Percentiles rank a stretch among this genome's conserved stretches.
Conservation (phyloP, 768 basidiomycete genomes). For the Boletus edulis region DNA sequence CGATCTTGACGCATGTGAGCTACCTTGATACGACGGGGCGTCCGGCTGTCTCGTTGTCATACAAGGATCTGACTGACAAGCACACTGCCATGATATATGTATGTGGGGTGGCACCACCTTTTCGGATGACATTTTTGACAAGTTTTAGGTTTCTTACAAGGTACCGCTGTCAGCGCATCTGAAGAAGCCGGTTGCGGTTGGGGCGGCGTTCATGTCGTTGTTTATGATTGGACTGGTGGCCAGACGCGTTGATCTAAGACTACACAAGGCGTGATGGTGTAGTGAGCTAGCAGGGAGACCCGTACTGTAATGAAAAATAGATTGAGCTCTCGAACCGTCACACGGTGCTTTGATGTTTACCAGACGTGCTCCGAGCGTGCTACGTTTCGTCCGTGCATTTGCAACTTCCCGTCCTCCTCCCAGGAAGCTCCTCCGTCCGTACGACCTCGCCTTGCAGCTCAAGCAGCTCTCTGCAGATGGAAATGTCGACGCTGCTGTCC, state of each 20-base stretch:
- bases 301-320: too few species aligned
- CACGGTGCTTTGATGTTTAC: constrained; percentile 18
- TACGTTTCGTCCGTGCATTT: constrained; percentile 4
- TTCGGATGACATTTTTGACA: constrained; percentile 6
- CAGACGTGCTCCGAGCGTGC: not conserved
- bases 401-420: constrained; percentile 1
- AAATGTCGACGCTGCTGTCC: constrained; percentile 60
- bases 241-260: constrained; percentile 51
- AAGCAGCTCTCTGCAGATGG: constrained; percentile 54
- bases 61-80: constrained; percentile 71
- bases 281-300: too few species aligned
- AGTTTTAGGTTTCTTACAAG: constrained; percentile 77
- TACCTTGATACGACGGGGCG: constrained; percentile 93
- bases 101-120: constrained; percentile 33
- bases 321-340: not conserved
- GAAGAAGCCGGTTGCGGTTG: constrained; percentile 82
- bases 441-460: constrained; percentile 57
- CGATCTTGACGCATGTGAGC: constrained; percentile 67
- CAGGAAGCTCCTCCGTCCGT: constrained; percentile 51
- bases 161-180: constrained; percentile 79
- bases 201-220: constrained; percentile 62
- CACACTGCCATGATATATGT: constrained; percentile 85
- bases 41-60: constrained; percentile 71
- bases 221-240: constrained; percentile 51
- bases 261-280: constrained; percentile 37